Base-by-base conservation (phyloP, 148 eudicot species). In the Fagopyrum esculentum region DNA sequence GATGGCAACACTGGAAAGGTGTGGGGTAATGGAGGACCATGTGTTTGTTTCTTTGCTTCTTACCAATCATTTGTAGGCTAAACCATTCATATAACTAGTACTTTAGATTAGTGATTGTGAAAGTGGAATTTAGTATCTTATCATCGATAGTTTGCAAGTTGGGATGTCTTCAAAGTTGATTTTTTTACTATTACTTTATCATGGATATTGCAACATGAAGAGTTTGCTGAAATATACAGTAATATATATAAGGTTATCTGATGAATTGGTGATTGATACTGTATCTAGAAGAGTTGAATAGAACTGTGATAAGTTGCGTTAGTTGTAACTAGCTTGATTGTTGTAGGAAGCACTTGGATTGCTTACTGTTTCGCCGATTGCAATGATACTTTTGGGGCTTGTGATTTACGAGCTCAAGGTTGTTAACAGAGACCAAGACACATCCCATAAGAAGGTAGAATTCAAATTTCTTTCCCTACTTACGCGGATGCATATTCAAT, bases 341-440 rank as follows among this genome's bases (percentile, higher is more conserved):
- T 40, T 66, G 72, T 72, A 89, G 93, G 86, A 61, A 52, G 87
- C 93, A 55, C 78, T 89, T 51, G 91, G 91, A 40, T 63, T 89
- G 59, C 57, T 89, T 73, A 81, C 80, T 29, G 78, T 89, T 22
- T 83, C 91, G 40, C 80, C 89, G 5, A 82, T 80, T 51, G 60
- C 80, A 47, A 56, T 87, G 73, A 44, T 84, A 43, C 57, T 77
- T 19, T 80, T 89, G 76, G 93, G 93, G 12, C 85, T 87, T 74
- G 72, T 86, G 19, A 80, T 89, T 10, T 80, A 87, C 57, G 93
- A 89, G 51, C 52, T 56, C 57, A 78, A 61, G 81, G 73, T 80
- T 68, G 56, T 73, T 19, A 52, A 12, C 46, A 66, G 43, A 66
- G 71, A 66, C 43, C 71, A 66, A 46, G 71, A 63, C 45, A 55